phyloP scores from a whole-genome alignment of 2,329 filamentous ascomycete species.

The Aspergillus luchuensis region DNA sequence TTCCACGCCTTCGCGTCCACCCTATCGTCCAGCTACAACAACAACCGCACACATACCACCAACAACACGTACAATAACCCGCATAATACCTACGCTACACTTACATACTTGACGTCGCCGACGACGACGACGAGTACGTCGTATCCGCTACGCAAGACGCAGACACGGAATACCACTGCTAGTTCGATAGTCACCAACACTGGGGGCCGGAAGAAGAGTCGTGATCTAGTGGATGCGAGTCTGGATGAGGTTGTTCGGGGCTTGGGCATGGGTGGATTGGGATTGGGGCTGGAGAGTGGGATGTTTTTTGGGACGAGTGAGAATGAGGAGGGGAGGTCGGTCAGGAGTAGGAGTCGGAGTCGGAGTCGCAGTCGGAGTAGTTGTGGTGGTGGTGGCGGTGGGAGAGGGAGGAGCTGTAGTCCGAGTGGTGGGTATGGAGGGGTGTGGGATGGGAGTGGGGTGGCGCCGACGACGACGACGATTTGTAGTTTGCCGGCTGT shows the following conservation, averaged over 20 bases:
- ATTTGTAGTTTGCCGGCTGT: neutral
- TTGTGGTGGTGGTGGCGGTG: neutral
- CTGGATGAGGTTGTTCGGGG: neutral
- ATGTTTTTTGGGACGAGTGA: neutral
- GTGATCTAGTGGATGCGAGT: neutral
- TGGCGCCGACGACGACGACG: neutral
- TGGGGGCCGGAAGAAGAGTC: neutral
- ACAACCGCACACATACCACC: neutral
- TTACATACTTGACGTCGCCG: too few relatives aligned
- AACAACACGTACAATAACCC: neutral
- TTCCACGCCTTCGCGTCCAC: slow-evolving; percentile 29
- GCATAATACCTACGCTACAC: too few relatives aligned
- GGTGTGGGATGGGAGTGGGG: neutral
- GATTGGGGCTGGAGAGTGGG: neutral
- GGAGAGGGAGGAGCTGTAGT: neutral
- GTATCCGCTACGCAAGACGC: neutral
- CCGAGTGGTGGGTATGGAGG: neutral
- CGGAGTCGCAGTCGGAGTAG: neutral
- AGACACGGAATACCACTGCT: neutral
- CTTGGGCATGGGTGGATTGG: neutral
- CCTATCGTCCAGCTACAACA: slow-evolving; percentile 9
- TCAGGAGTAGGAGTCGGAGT: neutral
- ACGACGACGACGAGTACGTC: neutral
- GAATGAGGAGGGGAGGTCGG: neutral
- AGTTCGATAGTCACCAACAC: too few relatives aligned